Percentiles rank a stretch among this genome's conserved stretches.
Evolutionary conservation across 441 rosid genomes (phyloP).

Genomic region (Hypseocharis bilobata): DNA sequence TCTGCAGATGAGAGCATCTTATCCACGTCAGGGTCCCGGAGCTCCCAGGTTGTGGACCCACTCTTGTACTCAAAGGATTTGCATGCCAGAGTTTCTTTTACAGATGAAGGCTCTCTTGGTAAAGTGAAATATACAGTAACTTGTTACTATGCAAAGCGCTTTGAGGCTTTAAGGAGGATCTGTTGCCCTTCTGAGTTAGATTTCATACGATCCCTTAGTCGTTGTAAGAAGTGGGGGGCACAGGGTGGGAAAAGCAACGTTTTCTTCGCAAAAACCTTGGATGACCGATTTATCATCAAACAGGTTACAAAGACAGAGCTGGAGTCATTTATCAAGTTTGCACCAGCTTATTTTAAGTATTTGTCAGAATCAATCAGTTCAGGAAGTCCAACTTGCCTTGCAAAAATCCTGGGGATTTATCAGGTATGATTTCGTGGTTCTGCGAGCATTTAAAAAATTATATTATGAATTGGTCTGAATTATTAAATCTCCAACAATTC

Average conservation of each 20-base stretch:
- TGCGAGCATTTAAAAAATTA: background rate
- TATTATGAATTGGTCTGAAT: background rate
- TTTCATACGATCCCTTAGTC: constrained; percentile 82
- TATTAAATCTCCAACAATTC: background rate
- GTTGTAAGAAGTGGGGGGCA: constrained; percentile 97
- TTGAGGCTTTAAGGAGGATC: constrained; percentile 69
- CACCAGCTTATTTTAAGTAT: constrained; percentile 74
- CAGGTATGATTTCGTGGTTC: constrained; percentile 46
- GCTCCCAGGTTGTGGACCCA: constrained; percentile 59
- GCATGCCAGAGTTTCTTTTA: constrained; percentile 71
- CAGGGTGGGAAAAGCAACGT: constrained; percentile 99
- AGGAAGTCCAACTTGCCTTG: constrained; percentile 89
- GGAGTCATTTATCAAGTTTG: constrained; percentile 84
- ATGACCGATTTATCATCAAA: constrained; percentile 89
- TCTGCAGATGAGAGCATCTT: constrained; percentile 49
- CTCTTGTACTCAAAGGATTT: constrained; percentile 48
- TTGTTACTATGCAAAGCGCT: constrained; percentile 72
- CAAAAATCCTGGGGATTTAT: constrained; percentile 89
- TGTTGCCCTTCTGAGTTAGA: constrained; percentile 86
- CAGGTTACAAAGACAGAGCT: constrained; percentile 96
- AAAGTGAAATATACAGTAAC: constrained; percentile 74
- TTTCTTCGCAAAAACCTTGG: constrained; percentile 95
- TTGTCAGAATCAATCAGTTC: constrained; percentile 68
- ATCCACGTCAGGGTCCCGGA: constrained; percentile 49
- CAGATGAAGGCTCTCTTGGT: constrained; percentile 58